These are phyloP conservation scores for Tephrocybe sp. DNA, from an alignment of 768 basidiomycete genomes.

Conservation along the genomic window DNA sequence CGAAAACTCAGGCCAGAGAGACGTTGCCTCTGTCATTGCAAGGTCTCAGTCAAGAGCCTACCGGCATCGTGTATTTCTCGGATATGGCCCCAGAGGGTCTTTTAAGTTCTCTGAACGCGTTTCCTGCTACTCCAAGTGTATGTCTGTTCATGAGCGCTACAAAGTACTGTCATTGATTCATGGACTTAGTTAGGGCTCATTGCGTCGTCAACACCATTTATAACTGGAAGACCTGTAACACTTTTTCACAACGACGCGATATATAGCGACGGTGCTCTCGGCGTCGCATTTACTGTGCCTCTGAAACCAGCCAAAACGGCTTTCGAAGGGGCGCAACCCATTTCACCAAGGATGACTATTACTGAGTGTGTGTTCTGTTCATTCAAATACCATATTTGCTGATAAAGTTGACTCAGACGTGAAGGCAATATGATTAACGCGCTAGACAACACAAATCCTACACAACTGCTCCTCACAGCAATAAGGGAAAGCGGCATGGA, in stretches of 20 bases:
- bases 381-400: not conserved
- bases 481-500: slow-evolving; percentile 39
- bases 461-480: slow-evolving; percentile 52
- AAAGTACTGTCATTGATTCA: not conserved
- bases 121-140: slow-evolving; percentile 50
- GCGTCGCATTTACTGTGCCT: slow-evolving; percentile 43
- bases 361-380: slow-evolving; percentile 40
- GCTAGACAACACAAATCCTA: slow-evolving; percentile 57
- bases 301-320: slow-evolving; percentile 16
- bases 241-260: slow-evolving; percentile 57
- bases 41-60: slow-evolving; percentile 33
- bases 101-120: slow-evolving; percentile 36
- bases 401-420: slow-evolving; percentile 34
- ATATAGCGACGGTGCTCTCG: slow-evolving; percentile 65
- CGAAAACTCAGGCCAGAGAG: slow-evolving; percentile 10
- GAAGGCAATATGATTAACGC: slow-evolving; percentile 73
- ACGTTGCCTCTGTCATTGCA: slow-evolving; percentile 38
- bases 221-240: slow-evolving; percentile 73
- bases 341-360: slow-evolving; percentile 49
- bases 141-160: slow-evolving; percentile 16
- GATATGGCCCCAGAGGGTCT: slow-evolving; percentile 60
- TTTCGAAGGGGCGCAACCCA: slow-evolving; percentile 37
- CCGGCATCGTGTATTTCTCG: slow-evolving; percentile 49
- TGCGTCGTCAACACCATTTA: slow-evolving; percentile 74
- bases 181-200: slow-evolving; percentile 56